Conservation (phyloP, 768 basidiomycete species). For the Lactarius sanguifluus region DNA sequence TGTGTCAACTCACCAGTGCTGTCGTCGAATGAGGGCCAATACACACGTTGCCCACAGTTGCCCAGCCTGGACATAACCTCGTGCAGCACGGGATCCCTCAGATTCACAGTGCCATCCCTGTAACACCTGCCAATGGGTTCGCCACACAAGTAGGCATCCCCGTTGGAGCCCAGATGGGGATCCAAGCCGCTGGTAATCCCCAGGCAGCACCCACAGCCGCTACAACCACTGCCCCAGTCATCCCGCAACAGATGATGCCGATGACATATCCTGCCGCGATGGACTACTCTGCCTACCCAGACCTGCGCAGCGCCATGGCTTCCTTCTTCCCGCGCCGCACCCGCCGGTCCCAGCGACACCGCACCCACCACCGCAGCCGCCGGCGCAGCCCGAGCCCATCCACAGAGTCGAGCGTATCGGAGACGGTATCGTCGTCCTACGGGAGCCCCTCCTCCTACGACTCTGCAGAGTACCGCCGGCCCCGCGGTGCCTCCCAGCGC, state of each 20-base stretch:
- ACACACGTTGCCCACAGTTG: slow-evolving; percentile 2
- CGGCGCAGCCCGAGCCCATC: slow-evolving; percentile 20
- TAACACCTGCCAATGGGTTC: slow-evolving; percentile 5
- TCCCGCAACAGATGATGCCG: slow-evolving; percentile 16
- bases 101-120: slow-evolving; percentile 16
- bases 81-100: slow-evolving; percentile 20
- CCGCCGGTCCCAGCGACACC: slow-evolving; percentile 11
- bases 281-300: slow-evolving; percentile 13
- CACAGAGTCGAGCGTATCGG: background rate
- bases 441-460: slow-evolving; percentile 18
- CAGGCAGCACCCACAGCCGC: background rate
- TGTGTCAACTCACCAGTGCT: background rate
- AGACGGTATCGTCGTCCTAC: slow-evolving; percentile 8
- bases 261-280: slow-evolving; percentile 1
- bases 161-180: background rate
- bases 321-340: slow-evolving; percentile 17
- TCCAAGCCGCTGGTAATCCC: background rate
- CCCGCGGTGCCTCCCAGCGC: slow-evolving; percentile 6
- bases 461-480: slow-evolving; percentile 12
- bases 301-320: background rate
- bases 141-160: slow-evolving; percentile 3
- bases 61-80: slow-evolving; percentile 22
- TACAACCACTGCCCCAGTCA: background rate
- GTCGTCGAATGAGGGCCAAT: background rate
- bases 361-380: slow-evolving; percentile 1